Base-by-base conservation (phyloP, 108 stramenopile genomes). In the Fragilaria radians region DNA sequence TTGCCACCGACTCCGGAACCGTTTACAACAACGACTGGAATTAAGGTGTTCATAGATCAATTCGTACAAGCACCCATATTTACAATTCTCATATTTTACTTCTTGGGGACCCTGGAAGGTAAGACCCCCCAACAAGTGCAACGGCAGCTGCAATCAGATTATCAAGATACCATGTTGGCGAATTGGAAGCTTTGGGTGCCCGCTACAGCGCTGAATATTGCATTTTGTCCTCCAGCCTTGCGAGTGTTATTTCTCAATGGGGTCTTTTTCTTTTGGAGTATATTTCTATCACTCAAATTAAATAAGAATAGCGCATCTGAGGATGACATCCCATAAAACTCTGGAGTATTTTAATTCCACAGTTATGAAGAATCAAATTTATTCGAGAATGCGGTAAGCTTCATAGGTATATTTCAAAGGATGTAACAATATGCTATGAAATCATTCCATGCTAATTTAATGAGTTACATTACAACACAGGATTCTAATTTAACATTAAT, bases 241-340 rank as follows among this genome's bases (percentile, higher is more conserved):
- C 76, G 95, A 32, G 95, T 96, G 4, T 67, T 96, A 9, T 96
- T 91, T 66, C 49, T 94, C 53, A 96, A 96, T 66, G 69, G 77
- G 5, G 91, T 96, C 2, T 96, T 96, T 60, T 96, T 96, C 80
- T 92, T 90, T 57, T 96, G 95, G 95, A 71, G 71, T 48, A 94
- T 96, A 52, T 94, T 86, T 61, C 72, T 96, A 3, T 89, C 87
- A 11, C 61, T 93, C 25, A 86, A 87, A 54, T 61, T 93, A 49
- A 95, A 93, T 76, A 87, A 86, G 55, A 70, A 67, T 5, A 80
- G 74, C 24, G 63, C 61, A 50, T 2, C 1, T 48, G 47, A 2
- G 4, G 4, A 22, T 48, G 47, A 48, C 4, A 4, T 23, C 4
- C 23, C 2, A 48, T 22, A 48, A 1, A 23, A 48, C n/a, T n/a